phyloP scores from a whole-genome alignment of 805 yeast species.

The Nakazawaea ambrosiae region DNA sequence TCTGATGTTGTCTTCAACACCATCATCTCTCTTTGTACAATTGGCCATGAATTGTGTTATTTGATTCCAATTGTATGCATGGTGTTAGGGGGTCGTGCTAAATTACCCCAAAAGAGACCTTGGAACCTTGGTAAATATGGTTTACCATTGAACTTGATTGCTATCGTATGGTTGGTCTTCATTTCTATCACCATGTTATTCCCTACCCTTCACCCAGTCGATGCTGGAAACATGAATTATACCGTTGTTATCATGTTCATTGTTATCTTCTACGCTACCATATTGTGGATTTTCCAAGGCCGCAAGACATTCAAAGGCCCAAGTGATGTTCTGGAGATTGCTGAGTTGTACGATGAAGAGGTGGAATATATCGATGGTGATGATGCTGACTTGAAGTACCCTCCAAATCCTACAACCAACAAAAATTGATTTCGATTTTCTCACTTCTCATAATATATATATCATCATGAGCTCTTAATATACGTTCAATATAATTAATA shows the following conservation, averaged over 20 bases:
- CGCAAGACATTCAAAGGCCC: slow-evolving; percentile 21
- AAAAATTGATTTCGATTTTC: no score
- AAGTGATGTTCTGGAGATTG: slow-evolving; percentile 12
- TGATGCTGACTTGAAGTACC: no score
- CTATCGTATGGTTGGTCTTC: slow-evolving; percentile 17
- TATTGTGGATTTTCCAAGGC: slow-evolving; percentile 20
- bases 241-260: slow-evolving; percentile 20
- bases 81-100: slow-evolving; percentile 18
- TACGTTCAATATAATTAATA: no score
- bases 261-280: slow-evolving; percentile 17
- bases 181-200: slow-evolving; percentile 18
- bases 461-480: no score
- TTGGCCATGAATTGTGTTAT: slow-evolving; percentile 25
- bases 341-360: neutral
- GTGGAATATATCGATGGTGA: neutral
- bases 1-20: slow-evolving; percentile 26
- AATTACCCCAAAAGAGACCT: slow-evolving; percentile 16
- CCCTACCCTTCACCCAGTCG: slow-evolving; percentile 20
- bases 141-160: slow-evolving; percentile 14
- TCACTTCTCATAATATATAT: no score
- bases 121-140: slow-evolving; percentile 20
- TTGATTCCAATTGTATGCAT: slow-evolving; percentile 22
- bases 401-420: no score
- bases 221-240: slow-evolving; percentile 20
- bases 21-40: slow-evolving; percentile 24